Conservation (phyloP, 805 yeast genomes). For the Candida boidinii region DNA sequence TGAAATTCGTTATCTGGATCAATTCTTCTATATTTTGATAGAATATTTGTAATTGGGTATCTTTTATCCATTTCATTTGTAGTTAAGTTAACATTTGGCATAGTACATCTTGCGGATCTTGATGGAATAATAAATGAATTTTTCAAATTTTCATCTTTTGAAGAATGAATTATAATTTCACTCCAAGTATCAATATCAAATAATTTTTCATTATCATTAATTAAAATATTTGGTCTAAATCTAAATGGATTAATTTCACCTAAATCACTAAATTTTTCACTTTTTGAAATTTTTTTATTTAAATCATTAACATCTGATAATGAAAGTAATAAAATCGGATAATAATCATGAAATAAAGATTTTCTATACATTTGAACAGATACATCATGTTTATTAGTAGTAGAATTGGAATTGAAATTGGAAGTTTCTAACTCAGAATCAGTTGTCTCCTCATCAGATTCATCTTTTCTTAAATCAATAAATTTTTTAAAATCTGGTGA, state of each 20-base stretch:
- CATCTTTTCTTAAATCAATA: too few species aligned
- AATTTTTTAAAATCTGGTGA: slow-evolving; percentile 13
- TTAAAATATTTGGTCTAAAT: slow-evolving; percentile 21
- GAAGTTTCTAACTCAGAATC: too few species aligned
- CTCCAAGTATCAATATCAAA: slow-evolving; percentile 19
- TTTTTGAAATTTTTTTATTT: slow-evolving; percentile 9
- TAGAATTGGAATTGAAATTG: too few species aligned
- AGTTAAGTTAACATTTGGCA: slow-evolving; percentile 18
- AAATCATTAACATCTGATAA: slow-evolving; percentile 15
- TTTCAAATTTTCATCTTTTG: slow-evolving; percentile 1
- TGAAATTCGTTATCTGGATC: slow-evolving; percentile 17
- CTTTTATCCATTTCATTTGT: slow-evolving; percentile 16
- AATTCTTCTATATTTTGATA: slow-evolving; percentile 20
- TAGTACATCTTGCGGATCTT: slow-evolving; percentile 21
- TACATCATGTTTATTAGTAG: not conserved
- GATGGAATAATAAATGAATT: slow-evolving; percentile 14
- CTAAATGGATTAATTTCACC: slow-evolving; percentile 9
- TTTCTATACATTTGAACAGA: slow-evolving; percentile 2
- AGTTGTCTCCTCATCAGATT: too few species aligned
- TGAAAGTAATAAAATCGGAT: slow-evolving; percentile 18
- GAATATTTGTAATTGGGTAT: slow-evolving; percentile 13
- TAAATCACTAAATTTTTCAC: slow-evolving; percentile 6
- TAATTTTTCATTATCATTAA: slow-evolving; percentile 12
- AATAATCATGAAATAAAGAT: slow-evolving; percentile 24
- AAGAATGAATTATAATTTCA: slow-evolving; percentile 12